Evolutionary conservation across 2,329 filamentous ascomycete genomes (phyloP), one percentile per base, ranked within the genome.

Genomic region (Tolypocladium ovalisporum): DNA sequence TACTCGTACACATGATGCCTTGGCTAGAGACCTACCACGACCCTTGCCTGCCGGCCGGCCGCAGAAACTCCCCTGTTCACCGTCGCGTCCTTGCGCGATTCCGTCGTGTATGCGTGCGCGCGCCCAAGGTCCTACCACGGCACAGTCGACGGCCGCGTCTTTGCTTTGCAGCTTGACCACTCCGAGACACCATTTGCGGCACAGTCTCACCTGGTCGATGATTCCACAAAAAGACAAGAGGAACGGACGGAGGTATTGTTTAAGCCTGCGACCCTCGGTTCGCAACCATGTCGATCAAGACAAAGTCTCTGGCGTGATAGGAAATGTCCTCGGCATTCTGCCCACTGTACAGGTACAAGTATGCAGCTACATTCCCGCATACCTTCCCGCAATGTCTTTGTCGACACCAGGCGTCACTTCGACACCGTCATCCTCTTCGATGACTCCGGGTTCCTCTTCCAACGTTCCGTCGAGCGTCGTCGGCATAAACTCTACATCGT

Each of bases 401-500:
- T 62, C 60, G 54, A 34, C 53, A 53, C 55, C 54, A 6, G 54
- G 29, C 17, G 49, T 59, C 37, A 61, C 60, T 44, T 70, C 67
- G 8, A 68, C 61, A 49, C 64, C 62, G n/a, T 70, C 70, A 5
- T 67, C 69, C 1, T 72, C 69, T 9, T 71, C 70, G 10, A 72
- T 64, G 4, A 66, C 65, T 0, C 62, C 64, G 2, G 76, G 75
- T 59, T 82, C 79, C 63, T 83, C 80, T 60, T 81, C 78, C 22
- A 82, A 75, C 29, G 75, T 70, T 4, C 75, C 79, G 58, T 79
- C 70, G 51, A 83, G 72, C 3, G 77, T 67, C 3, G 81, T 83
- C n/a, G 78, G 79, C 47, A 75, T 75, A 60, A 82, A 81, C 4
- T 75, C 74, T 17, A 67, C 71, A 39, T 75, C 76, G 13, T 67